Evolutionary conservation across 257 asterid species (phyloP).

Genomic region (Primulina eburnea): DNA sequence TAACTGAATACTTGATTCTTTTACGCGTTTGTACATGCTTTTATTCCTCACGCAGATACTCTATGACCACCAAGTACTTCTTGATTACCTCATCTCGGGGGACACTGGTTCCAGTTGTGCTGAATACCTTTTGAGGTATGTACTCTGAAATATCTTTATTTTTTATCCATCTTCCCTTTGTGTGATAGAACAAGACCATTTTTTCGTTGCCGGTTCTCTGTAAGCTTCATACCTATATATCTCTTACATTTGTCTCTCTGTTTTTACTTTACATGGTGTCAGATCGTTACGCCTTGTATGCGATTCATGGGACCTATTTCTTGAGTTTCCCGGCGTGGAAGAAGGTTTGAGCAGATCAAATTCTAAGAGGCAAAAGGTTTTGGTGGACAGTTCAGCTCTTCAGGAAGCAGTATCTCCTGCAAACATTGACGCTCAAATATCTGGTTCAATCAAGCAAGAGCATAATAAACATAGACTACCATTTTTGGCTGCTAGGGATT

Average conservation of each 20-base stretch:
- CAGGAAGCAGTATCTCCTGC: constrained; percentile 25
- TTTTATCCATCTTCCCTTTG: constrained; percentile 13
- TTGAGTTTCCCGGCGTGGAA: constrained; percentile 51
- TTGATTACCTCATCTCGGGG: constrained; percentile 90
- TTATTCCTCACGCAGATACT: constrained; percentile 47
- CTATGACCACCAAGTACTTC: constrained; percentile 96
- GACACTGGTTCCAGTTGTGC: constrained; percentile 81
- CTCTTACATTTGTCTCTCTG: constrained; percentile 6
- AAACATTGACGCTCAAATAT: constrained; percentile 17
- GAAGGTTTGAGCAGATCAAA: constrained; percentile 27
- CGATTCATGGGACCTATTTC: constrained; percentile 63
- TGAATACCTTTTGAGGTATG: constrained; percentile 82
- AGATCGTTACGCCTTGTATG: constrained; percentile 74
- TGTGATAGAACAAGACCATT: not conserved
- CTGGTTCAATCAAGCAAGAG: constrained; percentile 26
- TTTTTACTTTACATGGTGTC: constrained; percentile 24
- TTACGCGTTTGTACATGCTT: constrained; percentile 8
- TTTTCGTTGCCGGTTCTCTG: not conserved
- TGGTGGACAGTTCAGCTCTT: constrained; percentile 21
- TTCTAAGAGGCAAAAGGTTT: constrained; percentile 49
- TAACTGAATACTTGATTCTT: not conserved
- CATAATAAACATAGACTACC: constrained; percentile 28
- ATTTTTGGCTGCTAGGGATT: constrained; percentile 56
- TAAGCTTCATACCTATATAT: not conserved
- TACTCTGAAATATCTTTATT: constrained; percentile 4